Percentiles rank a stretch among this genome's conserved stretches.
Conservation (phyloP, 2,329 filamentous ascomycete genomes). For the Verticillium zaregamsianum region DNA sequence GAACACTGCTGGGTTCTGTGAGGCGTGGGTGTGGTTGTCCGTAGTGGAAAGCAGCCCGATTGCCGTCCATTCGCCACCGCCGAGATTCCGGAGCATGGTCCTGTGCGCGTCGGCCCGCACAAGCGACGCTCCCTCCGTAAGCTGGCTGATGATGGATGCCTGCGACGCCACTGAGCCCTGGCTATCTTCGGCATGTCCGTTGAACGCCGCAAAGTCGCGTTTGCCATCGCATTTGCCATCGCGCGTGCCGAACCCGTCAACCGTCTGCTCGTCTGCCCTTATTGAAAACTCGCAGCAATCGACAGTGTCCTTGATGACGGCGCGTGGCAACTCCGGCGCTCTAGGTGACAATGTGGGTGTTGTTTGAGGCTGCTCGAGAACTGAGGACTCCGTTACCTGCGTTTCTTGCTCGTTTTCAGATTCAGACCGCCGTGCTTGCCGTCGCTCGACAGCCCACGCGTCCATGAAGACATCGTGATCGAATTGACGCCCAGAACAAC, state of each 20-base stretch:
- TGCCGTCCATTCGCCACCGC: conserved; percentile 20
- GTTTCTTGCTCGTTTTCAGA: not conserved
- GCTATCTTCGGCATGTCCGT: not conserved
- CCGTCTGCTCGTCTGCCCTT: not conserved
- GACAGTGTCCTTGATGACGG: not conserved
- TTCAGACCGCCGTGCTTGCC: not conserved
- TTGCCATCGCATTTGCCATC: conserved; percentile 9
- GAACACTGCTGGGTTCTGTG: not conserved
- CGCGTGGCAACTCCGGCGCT: not conserved
- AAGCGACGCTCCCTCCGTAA: conserved; percentile 16
- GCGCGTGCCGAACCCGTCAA: not conserved
- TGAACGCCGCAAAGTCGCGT: conserved; percentile 13
- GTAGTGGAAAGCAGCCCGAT: conserved; percentile 30
- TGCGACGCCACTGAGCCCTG: conserved; percentile 7
- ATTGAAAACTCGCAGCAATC: not conserved
- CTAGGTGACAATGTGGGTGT: conserved; percentile 3
- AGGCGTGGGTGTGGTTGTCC: conserved; percentile 22
- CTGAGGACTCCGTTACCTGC: not conserved
- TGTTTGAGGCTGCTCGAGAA: conserved; percentile 2
- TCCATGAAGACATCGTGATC: conserved; percentile 50
- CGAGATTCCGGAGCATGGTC: conserved; percentile 24
- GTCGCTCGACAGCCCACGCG: not conserved
- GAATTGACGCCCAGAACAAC: conserved; percentile 60
- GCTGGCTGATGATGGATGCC: conserved; percentile 10
- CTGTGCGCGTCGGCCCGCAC: conserved; percentile 26